A percentile compares a stretch with the other conserved stretches of the same genome.
These are phyloP conservation scores for Trichoderma hamatum DNA, from an alignment of 2,329 filamentous ascomycete species.

Conservation along the genomic window DNA sequence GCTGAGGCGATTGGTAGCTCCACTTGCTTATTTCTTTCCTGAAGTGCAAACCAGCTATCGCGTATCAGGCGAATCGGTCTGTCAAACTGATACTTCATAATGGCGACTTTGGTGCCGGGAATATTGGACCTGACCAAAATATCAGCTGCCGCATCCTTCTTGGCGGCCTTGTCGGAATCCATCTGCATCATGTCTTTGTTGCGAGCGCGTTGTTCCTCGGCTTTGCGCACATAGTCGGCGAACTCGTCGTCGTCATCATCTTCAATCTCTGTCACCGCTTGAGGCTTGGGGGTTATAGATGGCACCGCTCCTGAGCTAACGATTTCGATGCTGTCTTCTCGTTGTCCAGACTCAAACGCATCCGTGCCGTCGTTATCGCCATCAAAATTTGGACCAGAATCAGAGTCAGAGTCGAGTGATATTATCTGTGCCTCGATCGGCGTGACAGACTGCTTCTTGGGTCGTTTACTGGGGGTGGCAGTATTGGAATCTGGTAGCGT, in stretches of 20 bases:
- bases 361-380: slow-evolving; percentile 26
- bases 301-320: slow-evolving; percentile 29
- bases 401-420: slow-evolving; percentile 38
- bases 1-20: slow-evolving; percentile 46
- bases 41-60: slow-evolving; percentile 68
- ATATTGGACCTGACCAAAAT: slow-evolving; percentile 65
- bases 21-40: slow-evolving; percentile 48
- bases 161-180: slow-evolving; percentile 28
- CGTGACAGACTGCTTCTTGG: slow-evolving; percentile 3
- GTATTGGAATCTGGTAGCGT: slow-evolving; percentile 26
- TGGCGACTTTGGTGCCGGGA: slow-evolving; percentile 54
- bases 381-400: not conserved
- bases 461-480: slow-evolving; percentile 18
- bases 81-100: slow-evolving; percentile 67
- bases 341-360: slow-evolving; percentile 23
- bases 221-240: slow-evolving; percentile 50
- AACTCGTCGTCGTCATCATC: slow-evolving; percentile 43
- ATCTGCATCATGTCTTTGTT: slow-evolving; percentile 33
- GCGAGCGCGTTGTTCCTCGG: slow-evolving; percentile 40
- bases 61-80: slow-evolving; percentile 70
- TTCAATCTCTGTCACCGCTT: not conserved
- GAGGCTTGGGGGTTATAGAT: not conserved
- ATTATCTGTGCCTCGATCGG: slow-evolving; percentile 33
- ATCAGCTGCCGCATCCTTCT: slow-evolving; percentile 37
- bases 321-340: slow-evolving; percentile 34